Percentiles rank a stretch among this genome's conserved stretches.
Evolutionary conservation across 2,329 filamentous ascomycete genomes (phyloP).

Genomic region (Talaromyces sp.): DNA sequence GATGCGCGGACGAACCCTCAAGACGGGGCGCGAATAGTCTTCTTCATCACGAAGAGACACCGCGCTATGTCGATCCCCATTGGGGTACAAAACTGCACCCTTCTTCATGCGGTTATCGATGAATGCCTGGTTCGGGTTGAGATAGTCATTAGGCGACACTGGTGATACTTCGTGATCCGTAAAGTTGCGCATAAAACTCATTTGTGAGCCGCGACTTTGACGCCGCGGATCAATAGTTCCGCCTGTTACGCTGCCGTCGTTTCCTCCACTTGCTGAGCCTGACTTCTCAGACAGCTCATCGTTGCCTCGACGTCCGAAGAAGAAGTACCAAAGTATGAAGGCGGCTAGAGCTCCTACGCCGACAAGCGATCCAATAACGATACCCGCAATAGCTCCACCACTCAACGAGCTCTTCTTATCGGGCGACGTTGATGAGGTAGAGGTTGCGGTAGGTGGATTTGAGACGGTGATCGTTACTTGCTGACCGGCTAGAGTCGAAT

Average conservation of each 20-base stretch:
- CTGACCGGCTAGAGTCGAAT: constrained; percentile 18
- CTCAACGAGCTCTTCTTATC: constrained; percentile 27
- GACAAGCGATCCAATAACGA: constrained; percentile 39
- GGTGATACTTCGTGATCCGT: constrained; percentile 16
- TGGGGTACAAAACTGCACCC: constrained; percentile 36
- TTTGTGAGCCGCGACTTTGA: constrained; percentile 31
- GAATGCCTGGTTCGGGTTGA: constrained; percentile 25
- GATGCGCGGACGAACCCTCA: constrained; percentile 31
- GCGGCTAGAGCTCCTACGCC: constrained; percentile 35
- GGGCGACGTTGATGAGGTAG: constrained; percentile 18
- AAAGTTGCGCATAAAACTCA: constrained; percentile 31
- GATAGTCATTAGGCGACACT: constrained; percentile 14
- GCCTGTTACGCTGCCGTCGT: constrained; percentile 19
- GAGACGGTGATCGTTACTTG: constrained; percentile 21
- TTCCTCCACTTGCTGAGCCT: constrained; percentile 21
- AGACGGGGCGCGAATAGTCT: constrained; percentile 44
- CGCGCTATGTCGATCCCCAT: constrained; percentile 40
- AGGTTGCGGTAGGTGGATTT: constrained; percentile 16
- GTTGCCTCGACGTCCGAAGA: constrained; percentile 30
- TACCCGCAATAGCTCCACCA: constrained; percentile 41
- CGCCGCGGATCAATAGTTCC: constrained; percentile 24
- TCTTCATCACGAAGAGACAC: constrained; percentile 45
- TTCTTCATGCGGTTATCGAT: constrained; percentile 45
- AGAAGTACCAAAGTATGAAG: constrained; percentile 37
- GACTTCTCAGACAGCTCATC: constrained; percentile 17